phyloP scores from a whole-genome alignment of 345 rosid genomes.

The Noccaea caerulescens region DNA sequence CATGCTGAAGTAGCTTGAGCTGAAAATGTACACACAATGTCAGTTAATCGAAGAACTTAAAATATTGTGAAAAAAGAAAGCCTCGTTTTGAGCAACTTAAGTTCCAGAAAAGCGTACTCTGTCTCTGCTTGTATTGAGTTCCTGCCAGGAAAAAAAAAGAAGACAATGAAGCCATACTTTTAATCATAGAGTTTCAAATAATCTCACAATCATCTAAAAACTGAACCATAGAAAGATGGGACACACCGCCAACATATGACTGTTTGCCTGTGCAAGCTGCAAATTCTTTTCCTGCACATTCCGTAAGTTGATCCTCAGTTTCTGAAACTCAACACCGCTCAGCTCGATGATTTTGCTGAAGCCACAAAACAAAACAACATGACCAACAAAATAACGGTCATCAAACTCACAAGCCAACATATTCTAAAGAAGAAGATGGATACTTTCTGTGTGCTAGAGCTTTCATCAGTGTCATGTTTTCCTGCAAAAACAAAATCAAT shows the following conservation, averaged over 20 bases:
- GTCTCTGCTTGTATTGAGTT: constrained; percentile 69
- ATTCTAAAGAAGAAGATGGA: constrained; percentile 22
- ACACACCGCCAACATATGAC: constrained; percentile 65
- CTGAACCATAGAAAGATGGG: constrained; percentile 26
- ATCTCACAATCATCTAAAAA: constrained; percentile 28
- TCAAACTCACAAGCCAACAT: constrained; percentile 25
- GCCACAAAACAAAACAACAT: constrained; percentile 4
- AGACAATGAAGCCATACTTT: constrained; percentile 10
- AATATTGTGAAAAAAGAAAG: constrained; percentile 2
- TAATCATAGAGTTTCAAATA: constrained; percentile 14
- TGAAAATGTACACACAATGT: constrained; percentile 40
- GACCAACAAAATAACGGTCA: constrained; percentile 3
- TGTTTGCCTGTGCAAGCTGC: constrained; percentile 68
- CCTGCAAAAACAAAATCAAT: constrained; percentile 48
- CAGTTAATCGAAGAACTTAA: constrained; percentile 23
- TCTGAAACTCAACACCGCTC: constrained; percentile 63
- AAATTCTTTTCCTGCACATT: constrained; percentile 67
- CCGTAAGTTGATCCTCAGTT: constrained; percentile 59
- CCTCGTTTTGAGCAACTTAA: constrained; percentile 22
- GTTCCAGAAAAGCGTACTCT: constrained; percentile 51
- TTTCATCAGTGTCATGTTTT: constrained; percentile 59
- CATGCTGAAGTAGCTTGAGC: constrained; percentile 72
- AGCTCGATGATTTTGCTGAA: constrained; percentile 63
- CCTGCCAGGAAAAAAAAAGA: constrained; percentile 55
- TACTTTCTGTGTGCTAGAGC: constrained; percentile 64